Conservation (phyloP, 371 early-diverging fungal genomes). For the Syncephalastrum monosporum region DNA sequence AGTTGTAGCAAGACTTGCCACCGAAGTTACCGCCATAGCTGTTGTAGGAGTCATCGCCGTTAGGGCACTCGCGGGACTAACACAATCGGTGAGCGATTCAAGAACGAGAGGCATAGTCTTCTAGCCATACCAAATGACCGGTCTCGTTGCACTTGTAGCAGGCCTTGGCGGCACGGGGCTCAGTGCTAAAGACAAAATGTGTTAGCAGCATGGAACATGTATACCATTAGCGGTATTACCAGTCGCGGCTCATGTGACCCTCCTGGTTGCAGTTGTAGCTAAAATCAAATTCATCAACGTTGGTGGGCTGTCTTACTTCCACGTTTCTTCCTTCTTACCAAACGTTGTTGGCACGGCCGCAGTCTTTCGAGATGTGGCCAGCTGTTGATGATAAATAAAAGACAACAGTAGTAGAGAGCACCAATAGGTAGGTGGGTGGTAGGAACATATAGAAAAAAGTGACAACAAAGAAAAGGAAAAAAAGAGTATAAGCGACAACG, state of each 20-base stretch:
- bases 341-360: conserved; percentile 52
- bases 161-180: conserved; percentile 57
- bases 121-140: conserved; percentile 50
- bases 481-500: not conserved
- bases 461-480: conserved; percentile 6
- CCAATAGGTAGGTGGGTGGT: not conserved
- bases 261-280: conserved; percentile 63
- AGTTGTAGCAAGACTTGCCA: conserved; percentile 52
- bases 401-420: conserved; percentile 17
- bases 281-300: conserved; percentile 1
- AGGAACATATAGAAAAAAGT: conserved; percentile 3
- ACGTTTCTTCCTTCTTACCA: conserved; percentile 42
- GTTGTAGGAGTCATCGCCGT: conserved; percentile 31
- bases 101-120: not conserved
- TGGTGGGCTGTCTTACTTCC: not conserved
- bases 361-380: conserved; percentile 67
- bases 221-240: conserved; percentile 23
- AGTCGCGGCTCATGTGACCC: conserved; percentile 61
- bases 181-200: conserved; percentile 35
- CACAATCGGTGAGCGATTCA: not conserved
- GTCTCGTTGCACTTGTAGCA: conserved; percentile 62
- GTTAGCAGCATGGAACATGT: too few species aligned
- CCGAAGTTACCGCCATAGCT: conserved; percentile 24
- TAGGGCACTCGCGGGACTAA: conserved; percentile 59
- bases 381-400: conserved; percentile 30